Conservation (phyloP, 1,139 yeast species). For the Kodamaea sp. region DNA sequence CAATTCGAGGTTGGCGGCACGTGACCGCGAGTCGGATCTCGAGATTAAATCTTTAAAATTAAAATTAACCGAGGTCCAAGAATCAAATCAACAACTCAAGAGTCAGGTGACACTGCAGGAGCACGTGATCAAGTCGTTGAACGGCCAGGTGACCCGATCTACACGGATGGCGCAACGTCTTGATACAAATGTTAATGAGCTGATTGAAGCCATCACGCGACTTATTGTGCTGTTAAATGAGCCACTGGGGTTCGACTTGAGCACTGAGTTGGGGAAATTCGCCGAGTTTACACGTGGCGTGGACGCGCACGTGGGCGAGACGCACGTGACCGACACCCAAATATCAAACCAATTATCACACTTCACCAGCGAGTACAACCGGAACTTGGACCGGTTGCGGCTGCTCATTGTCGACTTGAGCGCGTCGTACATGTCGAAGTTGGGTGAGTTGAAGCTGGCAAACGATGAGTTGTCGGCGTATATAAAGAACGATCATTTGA, state of each 20-base stretch:
- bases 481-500: constrained; percentile 10
- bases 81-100: too few relatives aligned
- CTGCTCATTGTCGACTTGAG: too few relatives aligned
- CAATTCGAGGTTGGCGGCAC: constrained; percentile 24
- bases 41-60: constrained; percentile 6
- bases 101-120: background rate
- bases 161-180: too few relatives aligned
- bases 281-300: background rate
- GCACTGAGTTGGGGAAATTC: background rate
- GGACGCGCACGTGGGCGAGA: too few relatives aligned
- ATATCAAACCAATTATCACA: too few relatives aligned
- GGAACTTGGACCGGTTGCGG: background rate
- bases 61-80: constrained; percentile 4
- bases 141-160: too few relatives aligned
- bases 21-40: constrained; percentile 19
- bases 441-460: constrained; percentile 6
- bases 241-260: constrained; percentile 3
- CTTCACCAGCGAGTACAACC: too few relatives aligned
- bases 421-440: too few relatives aligned
- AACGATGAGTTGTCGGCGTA: constrained; percentile 9
- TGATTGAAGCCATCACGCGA: constrained; percentile 6
- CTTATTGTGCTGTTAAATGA: constrained; percentile 5
- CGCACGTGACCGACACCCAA: too few relatives aligned
- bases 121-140: too few relatives aligned
- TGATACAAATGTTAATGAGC: constrained; percentile 9